Conservation (phyloP, 441 rosid genomes). For the Theobroma grandiflorum region DNA sequence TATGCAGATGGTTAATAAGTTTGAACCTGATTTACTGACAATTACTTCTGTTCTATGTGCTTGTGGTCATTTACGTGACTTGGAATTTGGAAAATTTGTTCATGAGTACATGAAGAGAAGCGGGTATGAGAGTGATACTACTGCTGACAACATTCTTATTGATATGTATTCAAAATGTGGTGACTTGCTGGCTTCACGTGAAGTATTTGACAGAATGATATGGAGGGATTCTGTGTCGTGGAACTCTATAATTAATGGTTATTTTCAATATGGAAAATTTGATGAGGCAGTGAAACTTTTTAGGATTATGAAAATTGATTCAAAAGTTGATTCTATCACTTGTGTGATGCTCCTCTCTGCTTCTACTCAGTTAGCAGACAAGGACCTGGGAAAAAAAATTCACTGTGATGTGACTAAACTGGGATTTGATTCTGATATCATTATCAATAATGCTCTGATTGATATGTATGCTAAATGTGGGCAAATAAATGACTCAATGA, state of each 20-base stretch:
- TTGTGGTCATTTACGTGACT: slow-evolving; percentile 53
- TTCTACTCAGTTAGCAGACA: slow-evolving; percentile 44
- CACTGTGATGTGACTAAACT: slow-evolving; percentile 54
- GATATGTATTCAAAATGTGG: slow-evolving; percentile 66
- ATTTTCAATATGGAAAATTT: slow-evolving; percentile 43
- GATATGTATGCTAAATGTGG: slow-evolving; percentile 64
- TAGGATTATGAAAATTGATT: slow-evolving; percentile 51
- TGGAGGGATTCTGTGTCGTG: slow-evolving; percentile 63
- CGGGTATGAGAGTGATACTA: slow-evolving; percentile 47
- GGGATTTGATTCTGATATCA: slow-evolving; percentile 45
- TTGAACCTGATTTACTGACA: slow-evolving; percentile 62
- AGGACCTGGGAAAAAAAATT: slow-evolving; percentile 49
- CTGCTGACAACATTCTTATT: slow-evolving; percentile 56
- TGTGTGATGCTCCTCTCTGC: slow-evolving; percentile 52
- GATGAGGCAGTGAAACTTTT: slow-evolving; percentile 56
- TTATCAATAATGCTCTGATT: slow-evolving; percentile 54
- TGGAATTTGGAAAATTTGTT: slow-evolving; percentile 53
- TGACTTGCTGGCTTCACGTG: slow-evolving; percentile 49
- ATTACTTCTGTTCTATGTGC: slow-evolving; percentile 63
- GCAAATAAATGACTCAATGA: slow-evolving; percentile 41
- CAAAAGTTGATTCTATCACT: slow-evolving; percentile 59
- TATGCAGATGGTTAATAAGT: slow-evolving; percentile 45
- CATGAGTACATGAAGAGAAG: slow-evolving; percentile 47
- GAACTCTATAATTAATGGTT: slow-evolving; percentile 68
- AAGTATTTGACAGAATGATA: slow-evolving; percentile 54